Evolutionary conservation across 495 filamentous ascomycete species (phyloP).

Genomic region (Glonium stellatum): DNA sequence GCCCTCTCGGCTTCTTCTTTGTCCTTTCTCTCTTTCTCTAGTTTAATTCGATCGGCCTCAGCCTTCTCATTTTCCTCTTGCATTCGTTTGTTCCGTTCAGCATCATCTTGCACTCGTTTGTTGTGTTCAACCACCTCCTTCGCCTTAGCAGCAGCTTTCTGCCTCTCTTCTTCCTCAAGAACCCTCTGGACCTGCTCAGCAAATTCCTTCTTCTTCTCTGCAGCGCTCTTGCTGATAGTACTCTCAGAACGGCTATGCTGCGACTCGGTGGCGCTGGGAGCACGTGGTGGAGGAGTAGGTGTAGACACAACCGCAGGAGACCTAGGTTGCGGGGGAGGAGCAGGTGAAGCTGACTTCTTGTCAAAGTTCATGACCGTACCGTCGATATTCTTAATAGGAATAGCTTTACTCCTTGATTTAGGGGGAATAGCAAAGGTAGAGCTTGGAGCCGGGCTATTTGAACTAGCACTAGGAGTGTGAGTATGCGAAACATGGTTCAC

Average conservation of each 20-base stretch:
- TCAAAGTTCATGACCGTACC: constrained; percentile 60
- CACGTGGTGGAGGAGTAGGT: constrained; percentile 56
- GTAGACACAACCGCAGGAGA: constrained; percentile 55
- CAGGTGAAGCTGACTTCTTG: constrained; percentile 49
- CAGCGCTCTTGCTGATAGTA: constrained; percentile 55
- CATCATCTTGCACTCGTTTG: no score
- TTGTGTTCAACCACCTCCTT: constrained; percentile 36
- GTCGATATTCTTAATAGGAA: constrained; percentile 71
- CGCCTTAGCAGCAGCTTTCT: constrained; percentile 45
- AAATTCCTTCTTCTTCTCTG: constrained; percentile 60
- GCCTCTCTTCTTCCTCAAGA: constrained; percentile 35
- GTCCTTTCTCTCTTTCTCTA: constrained; percentile 30
- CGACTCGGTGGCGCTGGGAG: constrained; percentile 45
- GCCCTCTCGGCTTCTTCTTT: constrained; percentile 48
- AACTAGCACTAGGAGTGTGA: constrained; percentile 54
- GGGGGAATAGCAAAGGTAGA: constrained; percentile 48
- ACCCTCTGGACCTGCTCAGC: constrained; percentile 45
- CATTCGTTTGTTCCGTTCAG: no score
- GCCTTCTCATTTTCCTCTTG: constrained; percentile 42
- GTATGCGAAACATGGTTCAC: constrained; percentile 38
- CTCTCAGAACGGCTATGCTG: constrained; percentile 52
- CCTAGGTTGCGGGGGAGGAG: constrained; percentile 25
- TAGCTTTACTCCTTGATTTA: constrained; percentile 56
- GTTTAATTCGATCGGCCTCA: constrained; percentile 31
- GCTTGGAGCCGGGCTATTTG: constrained; percentile 43